Evolutionary conservation across 1,139 yeast species (phyloP).

Genomic region (Blastobotrys capitulatus): DNA sequence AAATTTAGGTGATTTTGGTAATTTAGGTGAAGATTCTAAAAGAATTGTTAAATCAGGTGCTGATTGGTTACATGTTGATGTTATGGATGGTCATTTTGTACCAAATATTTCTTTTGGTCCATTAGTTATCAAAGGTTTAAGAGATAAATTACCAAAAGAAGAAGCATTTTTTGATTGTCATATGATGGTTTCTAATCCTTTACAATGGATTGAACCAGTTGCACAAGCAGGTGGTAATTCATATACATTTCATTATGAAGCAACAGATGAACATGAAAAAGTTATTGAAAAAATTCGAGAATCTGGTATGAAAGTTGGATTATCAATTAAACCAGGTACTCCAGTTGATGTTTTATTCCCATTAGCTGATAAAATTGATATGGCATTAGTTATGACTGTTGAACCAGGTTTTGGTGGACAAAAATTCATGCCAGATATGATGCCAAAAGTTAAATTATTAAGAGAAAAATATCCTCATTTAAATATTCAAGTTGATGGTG

Average conservation of each 20-base stretch:
- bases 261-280: conserved; percentile 72
- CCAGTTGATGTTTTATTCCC: conserved; percentile 79
- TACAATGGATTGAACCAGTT: conserved; percentile 88
- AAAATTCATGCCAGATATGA: conserved; percentile 90
- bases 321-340: conserved; percentile 93
- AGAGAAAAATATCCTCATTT: conserved; percentile 70
- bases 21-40: conserved; percentile 83
- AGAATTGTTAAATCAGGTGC: conserved; percentile 69
- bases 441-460: conserved; percentile 83
- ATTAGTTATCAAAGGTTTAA: conserved; percentile 74
- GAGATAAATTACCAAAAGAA: conserved; percentile 68
- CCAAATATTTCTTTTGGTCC: conserved; percentile 95
- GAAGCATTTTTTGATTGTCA: conserved; percentile 92
- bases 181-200: conserved; percentile 97
- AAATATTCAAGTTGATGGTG: conserved; percentile 96
- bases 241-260: conserved; percentile 94
- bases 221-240: conserved; percentile 96
- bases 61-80: conserved; percentile 96
- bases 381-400: conserved; percentile 96
- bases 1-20: conserved; percentile 65
- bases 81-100: conserved; percentile 98
- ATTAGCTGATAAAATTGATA: conserved; percentile 71
- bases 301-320: conserved; percentile 88
- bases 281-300: conserved; percentile 70
- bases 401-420: conserved; percentile 99